Evolutionary conservation across 495 filamentous ascomycete genomes (phyloP).

Genomic region (Cryomyces minteri): DNA sequence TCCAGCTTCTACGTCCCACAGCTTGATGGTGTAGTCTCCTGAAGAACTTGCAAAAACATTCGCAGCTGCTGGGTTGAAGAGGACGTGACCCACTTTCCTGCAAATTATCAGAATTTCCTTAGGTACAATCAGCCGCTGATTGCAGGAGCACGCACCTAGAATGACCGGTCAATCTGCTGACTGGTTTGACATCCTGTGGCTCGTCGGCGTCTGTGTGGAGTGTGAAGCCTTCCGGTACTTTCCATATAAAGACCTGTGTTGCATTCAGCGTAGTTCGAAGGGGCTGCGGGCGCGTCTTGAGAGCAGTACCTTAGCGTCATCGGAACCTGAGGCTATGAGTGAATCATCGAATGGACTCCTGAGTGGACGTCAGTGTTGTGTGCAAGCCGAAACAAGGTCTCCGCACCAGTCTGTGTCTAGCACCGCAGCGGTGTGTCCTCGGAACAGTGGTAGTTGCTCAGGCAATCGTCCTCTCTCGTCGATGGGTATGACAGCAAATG

Average conservation of each 20-base stretch:
- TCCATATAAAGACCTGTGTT: slow-evolving; percentile 70
- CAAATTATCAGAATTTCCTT: background rate
- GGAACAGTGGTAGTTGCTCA: slow-evolving; percentile 84
- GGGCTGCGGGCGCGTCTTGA: background rate
- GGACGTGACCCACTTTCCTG: slow-evolving; percentile 90
- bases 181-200: slow-evolving; percentile 58
- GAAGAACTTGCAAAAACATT: slow-evolving; percentile 91
- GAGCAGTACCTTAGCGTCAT: slow-evolving; percentile 65
- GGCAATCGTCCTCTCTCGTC: slow-evolving; percentile 76
- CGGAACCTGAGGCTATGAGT: slow-evolving; percentile 80
- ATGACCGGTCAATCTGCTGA: slow-evolving; percentile 62
- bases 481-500: slow-evolving; percentile 66
- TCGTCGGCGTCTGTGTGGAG: slow-evolving; percentile 71
- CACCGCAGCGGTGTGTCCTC: slow-evolving; percentile 87
- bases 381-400: slow-evolving; percentile 3
- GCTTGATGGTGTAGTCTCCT: slow-evolving; percentile 83
- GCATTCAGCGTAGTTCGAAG: slow-evolving; percentile 4
- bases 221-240: slow-evolving; percentile 77
- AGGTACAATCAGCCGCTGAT: slow-evolving; percentile 7
- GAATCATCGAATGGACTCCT: slow-evolving; percentile 94
- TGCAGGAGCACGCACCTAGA: background rate
- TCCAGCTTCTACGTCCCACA: slow-evolving; percentile 87
- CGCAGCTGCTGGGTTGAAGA: slow-evolving; percentile 93
- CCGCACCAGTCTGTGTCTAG: slow-evolving; percentile 90
- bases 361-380: slow-evolving; percentile 16